Evolutionary conservation across 225 moss, liverwort and hornwort species (phyloP), one percentile per base, ranked within the genome.

Genomic region (Takakia lepidozioides): DNA sequence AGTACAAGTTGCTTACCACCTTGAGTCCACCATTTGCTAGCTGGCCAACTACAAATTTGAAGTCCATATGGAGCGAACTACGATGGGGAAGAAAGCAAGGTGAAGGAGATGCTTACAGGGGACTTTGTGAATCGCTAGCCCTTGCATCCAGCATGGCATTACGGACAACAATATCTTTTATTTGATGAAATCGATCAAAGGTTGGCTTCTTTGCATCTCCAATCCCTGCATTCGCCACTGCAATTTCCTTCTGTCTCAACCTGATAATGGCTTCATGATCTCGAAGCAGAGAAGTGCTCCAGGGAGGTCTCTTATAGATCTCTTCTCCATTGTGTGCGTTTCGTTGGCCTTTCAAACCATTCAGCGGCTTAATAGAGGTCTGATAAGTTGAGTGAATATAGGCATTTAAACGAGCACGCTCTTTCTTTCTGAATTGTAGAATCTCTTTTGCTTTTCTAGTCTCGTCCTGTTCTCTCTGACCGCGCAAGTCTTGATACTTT

Each of bases 401-500:
- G 25, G 71, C 76, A 54, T 80, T 69, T 35, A 85, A 38, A 46
- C 80, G 80, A 36, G 85, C 83, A 18, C 88, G 77, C 61, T 93
- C 85, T 48, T 48, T 67, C 58, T 75, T 93, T 50, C 92, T 67
- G 35, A 64, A 69, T 57, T 87, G 82, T 27, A 93, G 79, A 19
- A 81, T 81, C 42, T 75, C 75, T 55, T 67, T 64, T 13, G 77
- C 78, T 60, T 80, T 62, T 59, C 63, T 68, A 27, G 78, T 46
- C 29, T 85, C 83, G 38, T 80, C 68, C 68, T 73, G 65, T 62
- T 93, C 83, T 45, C 66, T 78, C 50, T 80, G 85, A 49, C 58
- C 44, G 13, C 61, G 67, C 37, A 78, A 57, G 46, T 88, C 87
- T 48, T 88, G 80, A 63, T 82, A 93, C 70, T 93, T 93, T 48